Evolutionary conservation across 2,329 filamentous ascomycete species (phyloP).

Genomic region (Phyllachora maydis): DNA sequence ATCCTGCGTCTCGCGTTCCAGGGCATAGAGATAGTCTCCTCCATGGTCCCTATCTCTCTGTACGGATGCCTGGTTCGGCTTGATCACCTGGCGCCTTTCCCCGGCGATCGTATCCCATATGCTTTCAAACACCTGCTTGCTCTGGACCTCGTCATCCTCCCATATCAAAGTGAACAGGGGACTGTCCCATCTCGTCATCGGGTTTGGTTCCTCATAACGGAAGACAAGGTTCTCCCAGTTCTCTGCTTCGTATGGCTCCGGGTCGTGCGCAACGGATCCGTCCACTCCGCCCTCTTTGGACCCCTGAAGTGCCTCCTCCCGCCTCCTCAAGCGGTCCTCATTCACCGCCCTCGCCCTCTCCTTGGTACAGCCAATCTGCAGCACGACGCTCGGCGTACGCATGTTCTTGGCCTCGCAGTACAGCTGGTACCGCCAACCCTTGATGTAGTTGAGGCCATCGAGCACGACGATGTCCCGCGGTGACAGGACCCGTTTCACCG

Average conservation of each 20-base stretch:
- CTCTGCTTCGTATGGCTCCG: constrained; percentile 25
- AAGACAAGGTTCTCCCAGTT: constrained; percentile 68
- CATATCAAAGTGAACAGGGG: constrained; percentile 63
- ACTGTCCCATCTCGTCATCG: constrained; percentile 69
- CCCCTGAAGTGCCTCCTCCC: constrained; percentile 15
- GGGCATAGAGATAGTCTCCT: constrained; percentile 58
- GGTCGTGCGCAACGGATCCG: constrained; percentile 11
- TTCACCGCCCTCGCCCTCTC: constrained; percentile 39
- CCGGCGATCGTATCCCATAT: constrained; percentile 59
- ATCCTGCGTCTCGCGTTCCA: constrained; percentile 62
- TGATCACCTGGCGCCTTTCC: constrained; percentile 39
- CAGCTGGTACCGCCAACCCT: constrained; percentile 73
- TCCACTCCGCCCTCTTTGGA: constrained; percentile 6
- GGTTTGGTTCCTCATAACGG: constrained; percentile 70
- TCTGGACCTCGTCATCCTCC: constrained; percentile 47
- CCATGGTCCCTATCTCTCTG: constrained; percentile 38
- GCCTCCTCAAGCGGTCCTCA: constrained; percentile 26
- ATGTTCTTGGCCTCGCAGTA: constrained; percentile 70
- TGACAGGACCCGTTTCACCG: constrained; percentile 56
- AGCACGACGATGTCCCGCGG: constrained; percentile 59
- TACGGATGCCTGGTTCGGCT: constrained; percentile 58
- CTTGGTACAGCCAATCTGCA: constrained; percentile 38
- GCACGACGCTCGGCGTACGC: constrained; percentile 52
- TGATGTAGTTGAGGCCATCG: constrained; percentile 74
- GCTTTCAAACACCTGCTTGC: constrained; percentile 32